Evolutionary conservation across 169 alveolate species (phyloP), one percentile per base, ranked within the genome.

Genomic region (Cystoisospora suis): DNA sequence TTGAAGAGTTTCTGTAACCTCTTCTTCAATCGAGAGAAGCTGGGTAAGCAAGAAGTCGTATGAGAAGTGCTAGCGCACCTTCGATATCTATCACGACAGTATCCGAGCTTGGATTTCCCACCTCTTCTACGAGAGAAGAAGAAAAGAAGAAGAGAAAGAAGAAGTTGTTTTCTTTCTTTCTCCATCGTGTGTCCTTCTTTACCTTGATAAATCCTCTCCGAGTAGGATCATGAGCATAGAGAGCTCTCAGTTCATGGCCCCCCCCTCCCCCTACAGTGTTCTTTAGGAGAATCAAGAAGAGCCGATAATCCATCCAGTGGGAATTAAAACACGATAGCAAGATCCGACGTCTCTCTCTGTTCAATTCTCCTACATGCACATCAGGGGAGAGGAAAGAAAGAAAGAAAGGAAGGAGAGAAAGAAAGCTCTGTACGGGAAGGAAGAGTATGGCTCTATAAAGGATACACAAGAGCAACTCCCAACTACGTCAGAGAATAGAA

Each of bases 281-380:
- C 45, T 72, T 72, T 56, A 72, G 27, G 58, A 72, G 56, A 36
- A 72, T 72, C 2, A 72, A 12, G 27, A 72, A 72, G 32, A 72
- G 38, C 34, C 83, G 83, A 27, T 29, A 9, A 3, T 72, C 83
- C 23, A 29, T 17, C 83, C 83, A 72, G 38, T 2, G 56, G n/a
- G 23, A 46, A 29, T 72, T 40, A 38, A 72, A 72, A 40, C 83
- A 72, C 58, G 83, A n/a, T n/a, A 72, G 17, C 56, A 72, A 34
- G 23, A 29, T n/a, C 45, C 42, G 58, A 9, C 83, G 83, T 27
- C 53, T 72, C 45, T 12, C 7, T 38, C 56, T n/a, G 83, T 72
- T 72, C 1, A 72, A 34, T 72, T 72, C 53, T 38, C 83, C 83
- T 72, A 53, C 23, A 23, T 23, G 65, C 65, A 53, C 12, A 15